Conservation (phyloP, 306 rosid species). For the Glycine tomentella region DNA sequence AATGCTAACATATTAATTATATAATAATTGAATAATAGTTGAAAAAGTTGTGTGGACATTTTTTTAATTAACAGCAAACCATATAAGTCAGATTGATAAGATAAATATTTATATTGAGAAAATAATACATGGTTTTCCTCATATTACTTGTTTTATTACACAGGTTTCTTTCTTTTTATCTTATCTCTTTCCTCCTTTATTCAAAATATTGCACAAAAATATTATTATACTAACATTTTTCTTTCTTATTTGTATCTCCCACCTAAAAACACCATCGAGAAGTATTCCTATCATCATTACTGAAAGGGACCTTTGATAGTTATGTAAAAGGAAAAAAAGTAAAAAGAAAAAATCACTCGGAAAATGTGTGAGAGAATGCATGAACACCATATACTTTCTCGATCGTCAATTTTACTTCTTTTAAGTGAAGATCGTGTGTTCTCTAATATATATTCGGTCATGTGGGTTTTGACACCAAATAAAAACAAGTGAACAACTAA, state of each 20-base stretch:
- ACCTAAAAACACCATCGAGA: not conserved
- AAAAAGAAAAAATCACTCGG: not conserved
- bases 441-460: not conserved
- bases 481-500: not conserved
- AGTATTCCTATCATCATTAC: not conserved
- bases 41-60: not conserved
- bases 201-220: not conserved
- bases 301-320: not conserved
- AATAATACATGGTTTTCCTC: not conserved
- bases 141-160: not conserved
- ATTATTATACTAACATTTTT: not conserved
- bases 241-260: not conserved
- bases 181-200: not conserved
- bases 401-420: not conserved
- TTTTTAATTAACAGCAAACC: not conserved
- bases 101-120: too few species aligned
- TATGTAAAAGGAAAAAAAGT: not conserved
- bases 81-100: too few species aligned
- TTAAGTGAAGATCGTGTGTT: not conserved
- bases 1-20: not conserved
- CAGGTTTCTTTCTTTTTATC: not conserved
- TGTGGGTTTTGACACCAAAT: not conserved
- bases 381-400: not conserved
- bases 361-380: not conserved
- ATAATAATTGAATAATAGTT: not conserved